These are phyloP conservation scores for Rhododendron williamsianum DNA, from an alignment of 148 eudicot species.

Conservation along the genomic window DNA sequence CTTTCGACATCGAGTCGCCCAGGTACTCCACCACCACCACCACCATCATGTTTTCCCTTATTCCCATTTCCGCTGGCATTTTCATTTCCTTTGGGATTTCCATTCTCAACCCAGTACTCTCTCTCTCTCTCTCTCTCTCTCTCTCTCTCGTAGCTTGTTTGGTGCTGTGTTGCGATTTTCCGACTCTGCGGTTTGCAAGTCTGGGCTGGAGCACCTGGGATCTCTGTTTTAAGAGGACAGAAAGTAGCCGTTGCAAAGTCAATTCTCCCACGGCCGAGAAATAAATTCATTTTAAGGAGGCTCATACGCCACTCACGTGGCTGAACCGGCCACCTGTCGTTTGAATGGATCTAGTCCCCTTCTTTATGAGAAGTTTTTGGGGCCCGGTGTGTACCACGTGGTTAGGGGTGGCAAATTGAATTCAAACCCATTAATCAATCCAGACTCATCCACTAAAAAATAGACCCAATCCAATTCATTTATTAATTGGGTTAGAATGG, in stretches of 20 bases:
- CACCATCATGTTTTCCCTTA: constrained; percentile 7
- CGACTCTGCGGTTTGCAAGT: not conserved
- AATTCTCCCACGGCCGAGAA: not conserved
- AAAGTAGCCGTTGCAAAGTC: not conserved
- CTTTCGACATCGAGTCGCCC: constrained; percentile 34
- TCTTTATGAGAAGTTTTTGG: too few species aligned
- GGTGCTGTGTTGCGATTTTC: not conserved
- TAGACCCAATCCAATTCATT: too few species aligned
- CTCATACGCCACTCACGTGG: not conserved
- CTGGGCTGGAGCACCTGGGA: not conserved
- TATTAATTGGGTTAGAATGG: too few species aligned
- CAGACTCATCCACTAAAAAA: too few species aligned
- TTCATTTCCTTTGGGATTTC: not conserved
- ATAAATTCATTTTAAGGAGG: not conserved
- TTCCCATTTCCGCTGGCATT: not conserved
- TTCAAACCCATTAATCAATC: too few species aligned
- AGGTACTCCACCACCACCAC: constrained; percentile 50
- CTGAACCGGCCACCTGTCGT: not conserved
- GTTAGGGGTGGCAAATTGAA: too few species aligned
- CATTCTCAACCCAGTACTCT: not conserved
- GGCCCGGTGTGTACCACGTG: too few species aligned
- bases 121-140: not conserved
- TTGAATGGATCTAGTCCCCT: not conserved
- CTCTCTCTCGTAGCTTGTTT: not conserved
- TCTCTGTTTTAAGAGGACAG: not conserved